Base-by-base conservation (phyloP, 495 filamentous ascomycete genomes). In the Parathielavia appendiculata region DNA sequence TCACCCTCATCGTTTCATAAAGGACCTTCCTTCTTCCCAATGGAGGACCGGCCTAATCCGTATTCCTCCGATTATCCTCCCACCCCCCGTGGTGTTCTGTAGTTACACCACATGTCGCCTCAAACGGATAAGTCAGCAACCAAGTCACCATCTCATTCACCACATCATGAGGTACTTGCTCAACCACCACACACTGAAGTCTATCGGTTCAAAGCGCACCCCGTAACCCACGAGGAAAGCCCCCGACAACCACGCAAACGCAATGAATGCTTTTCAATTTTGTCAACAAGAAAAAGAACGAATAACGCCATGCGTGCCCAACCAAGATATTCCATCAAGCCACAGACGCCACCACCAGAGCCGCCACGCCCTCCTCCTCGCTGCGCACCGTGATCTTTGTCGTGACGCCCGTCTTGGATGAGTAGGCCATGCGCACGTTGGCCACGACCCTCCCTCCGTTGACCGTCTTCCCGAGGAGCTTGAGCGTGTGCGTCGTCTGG, bases 401-500 rank as follows among this genome's bases (percentile, higher is more conserved):
- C 36, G 93, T 95, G 20, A 97, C 90, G 20, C 93, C 93, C 38
- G 83, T 87, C 79, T 95, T 96, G 62, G 86, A 83, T 48, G 88
- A 92, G 75, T 83, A 97, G 5, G 92, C 93, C 93, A 98, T 95
- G 76, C 90, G 83, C 62, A 97, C 81, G 57, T 86, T 84, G 50
- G 88, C 87, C 38, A 90, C 91, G 3, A 98, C 92, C 62, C 85
- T 85, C 60, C 95, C 95, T 32, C 93, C 95, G 26, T 81, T 86
- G 61, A 97, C 85, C 20, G 92, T 96, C 83, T 95, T 97, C 66
- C 93, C 93, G 69, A 93, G 91, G 22, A 98, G 82, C 76, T 95
- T 97, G 66, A 98, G 84, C 11, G 90, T 90, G 73, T 98, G 93
- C 57, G 92, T 97, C 59, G 87, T 90, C 67, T 84, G 85, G 67